These are phyloP conservation scores for button mushroom (Agaricus bisporus) DNA, from an alignment of 768 basidiomycete species.

Conservation along the genomic window DNA sequence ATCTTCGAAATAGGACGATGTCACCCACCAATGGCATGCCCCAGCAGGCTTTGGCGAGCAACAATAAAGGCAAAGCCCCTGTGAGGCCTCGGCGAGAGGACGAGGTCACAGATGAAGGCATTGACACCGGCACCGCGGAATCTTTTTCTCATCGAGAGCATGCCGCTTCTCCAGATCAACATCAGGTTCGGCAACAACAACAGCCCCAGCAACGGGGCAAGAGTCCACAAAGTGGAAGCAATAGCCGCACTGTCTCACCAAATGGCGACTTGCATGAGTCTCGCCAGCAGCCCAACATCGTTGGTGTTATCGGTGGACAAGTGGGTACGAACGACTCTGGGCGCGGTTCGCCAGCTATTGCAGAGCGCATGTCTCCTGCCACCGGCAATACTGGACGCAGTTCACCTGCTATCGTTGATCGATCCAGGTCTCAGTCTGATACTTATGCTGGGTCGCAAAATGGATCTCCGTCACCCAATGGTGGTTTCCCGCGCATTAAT, in stretches of 20 bases:
- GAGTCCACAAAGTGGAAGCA: slow-evolving; percentile 20
- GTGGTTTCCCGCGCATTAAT: slow-evolving; percentile 34
- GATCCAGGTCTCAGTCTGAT: slow-evolving; percentile 10
- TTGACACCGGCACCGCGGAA: slow-evolving; percentile 46
- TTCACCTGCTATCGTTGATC: slow-evolving; percentile 35
- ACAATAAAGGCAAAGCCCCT: slow-evolving; percentile 46
- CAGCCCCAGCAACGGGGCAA: slow-evolving; percentile 12
- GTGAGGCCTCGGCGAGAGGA: slow-evolving; percentile 44
- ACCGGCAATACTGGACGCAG: slow-evolving; percentile 27
- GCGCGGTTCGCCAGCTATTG: slow-evolving; percentile 29
- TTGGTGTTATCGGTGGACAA: slow-evolving; percentile 46
- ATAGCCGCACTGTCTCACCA: slow-evolving; percentile 6
- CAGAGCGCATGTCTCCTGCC: slow-evolving; percentile 27
- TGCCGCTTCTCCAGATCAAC: slow-evolving; percentile 51
- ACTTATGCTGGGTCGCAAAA: slow-evolving; percentile 43
- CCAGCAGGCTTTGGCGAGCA: slow-evolving; percentile 23
- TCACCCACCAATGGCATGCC: slow-evolving; percentile 10
- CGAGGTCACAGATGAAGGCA: slow-evolving; percentile 49
- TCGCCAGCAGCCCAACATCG: slow-evolving; percentile 42
- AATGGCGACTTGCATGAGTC: slow-evolving; percentile 3
- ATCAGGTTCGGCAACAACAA: slow-evolving; percentile 17
- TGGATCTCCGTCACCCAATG: slow-evolving; percentile 43
- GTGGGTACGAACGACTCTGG: slow-evolving; percentile 43
- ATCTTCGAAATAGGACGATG: slow-evolving; percentile 14
- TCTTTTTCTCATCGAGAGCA: slow-evolving; percentile 29